Evolutionary conservation across 805 yeast genomes (phyloP).

Genomic region (Clavispora vitiphila): DNA sequence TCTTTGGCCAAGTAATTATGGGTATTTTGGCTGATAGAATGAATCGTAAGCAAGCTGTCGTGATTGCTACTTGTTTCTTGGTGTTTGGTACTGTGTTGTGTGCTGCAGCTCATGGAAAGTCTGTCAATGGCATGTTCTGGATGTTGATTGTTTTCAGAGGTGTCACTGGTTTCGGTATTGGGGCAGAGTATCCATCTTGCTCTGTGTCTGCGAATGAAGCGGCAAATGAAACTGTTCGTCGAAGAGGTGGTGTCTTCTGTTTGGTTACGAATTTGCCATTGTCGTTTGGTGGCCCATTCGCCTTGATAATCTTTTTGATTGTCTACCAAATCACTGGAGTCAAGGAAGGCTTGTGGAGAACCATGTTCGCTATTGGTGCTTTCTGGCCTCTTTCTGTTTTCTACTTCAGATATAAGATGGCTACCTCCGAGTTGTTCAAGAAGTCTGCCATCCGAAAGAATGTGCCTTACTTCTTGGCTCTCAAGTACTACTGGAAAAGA

Average conservation of each 20-base stretch:
- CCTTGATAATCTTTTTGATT: conserved; percentile 60
- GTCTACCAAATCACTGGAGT: conserved; percentile 53
- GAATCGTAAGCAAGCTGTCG: conserved; percentile 69
- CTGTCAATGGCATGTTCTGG: conserved; percentile 66
- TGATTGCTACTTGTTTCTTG: conserved; percentile 55
- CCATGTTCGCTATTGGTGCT: conserved; percentile 59
- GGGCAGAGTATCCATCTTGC: conserved; percentile 72
- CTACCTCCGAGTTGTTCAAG: conserved; percentile 58
- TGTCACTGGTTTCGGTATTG: conserved; percentile 72
- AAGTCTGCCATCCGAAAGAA: conserved; percentile 55
- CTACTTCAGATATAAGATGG: conserved; percentile 67
- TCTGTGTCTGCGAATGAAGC: conserved; percentile 69
- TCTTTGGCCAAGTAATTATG: conserved; percentile 62
- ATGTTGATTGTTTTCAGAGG: conserved; percentile 73
- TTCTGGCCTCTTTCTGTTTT: conserved; percentile 70
- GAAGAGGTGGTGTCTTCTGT: conserved; percentile 62
- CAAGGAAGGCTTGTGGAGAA: conserved; percentile 60
- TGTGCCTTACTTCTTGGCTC: conserved; percentile 50
- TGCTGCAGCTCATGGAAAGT: conserved; percentile 62
- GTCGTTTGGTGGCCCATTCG: conserved; percentile 76
- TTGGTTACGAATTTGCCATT: conserved; percentile 71
- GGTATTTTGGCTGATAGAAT: conserved; percentile 62
- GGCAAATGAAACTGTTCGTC: conserved; percentile 59
- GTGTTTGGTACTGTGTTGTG: conserved; percentile 62
- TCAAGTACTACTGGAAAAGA: conserved; percentile 65